These are phyloP conservation scores for Hypoxylon perforatum DNA, from an alignment of 495 filamentous ascomycete species.

Conservation along the genomic window DNA sequence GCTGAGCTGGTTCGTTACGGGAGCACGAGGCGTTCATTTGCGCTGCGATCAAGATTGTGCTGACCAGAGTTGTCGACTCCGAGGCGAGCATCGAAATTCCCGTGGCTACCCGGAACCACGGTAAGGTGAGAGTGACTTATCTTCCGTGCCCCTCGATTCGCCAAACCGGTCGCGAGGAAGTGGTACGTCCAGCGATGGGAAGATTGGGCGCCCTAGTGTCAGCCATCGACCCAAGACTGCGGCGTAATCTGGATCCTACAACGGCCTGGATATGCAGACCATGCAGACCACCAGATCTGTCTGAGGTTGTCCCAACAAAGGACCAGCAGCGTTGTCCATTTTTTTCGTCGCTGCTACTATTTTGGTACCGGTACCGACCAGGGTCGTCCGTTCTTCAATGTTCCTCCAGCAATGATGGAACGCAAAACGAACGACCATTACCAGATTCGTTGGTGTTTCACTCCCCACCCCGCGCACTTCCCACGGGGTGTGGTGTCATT, in stretches of 20 bases:
- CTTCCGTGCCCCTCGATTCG: slow-evolving; percentile 38
- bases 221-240: slow-evolving; percentile 48
- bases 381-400: slow-evolving; percentile 17
- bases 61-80: neutral
- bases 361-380: slow-evolving; percentile 30
- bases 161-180: slow-evolving; percentile 32
- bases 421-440: slow-evolving; percentile 4
- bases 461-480: slow-evolving; percentile 26
- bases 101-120: slow-evolving; percentile 37
- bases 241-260: slow-evolving; percentile 48
- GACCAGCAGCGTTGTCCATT: neutral
- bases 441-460: slow-evolving; percentile 34
- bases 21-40: slow-evolving; percentile 33
- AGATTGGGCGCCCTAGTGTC: slow-evolving; percentile 35
- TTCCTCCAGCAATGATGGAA: neutral
- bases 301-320: slow-evolving; percentile 7
- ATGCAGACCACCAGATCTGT: slow-evolving; percentile 29
- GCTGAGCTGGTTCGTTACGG: slow-evolving; percentile 36
- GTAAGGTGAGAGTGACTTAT: slow-evolving; percentile 28
- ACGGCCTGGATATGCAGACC: slow-evolving; percentile 43
- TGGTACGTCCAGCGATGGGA: slow-evolving; percentile 28
- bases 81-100: slow-evolving; percentile 7
- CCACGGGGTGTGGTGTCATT: slow-evolving; percentile 38
- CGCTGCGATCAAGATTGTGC: slow-evolving; percentile 1
- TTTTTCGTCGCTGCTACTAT: slow-evolving; percentile 14